Evolutionary conservation across 2,329 filamentous ascomycete species (phyloP).

Genomic region (Pezicula carpinea): DNA sequence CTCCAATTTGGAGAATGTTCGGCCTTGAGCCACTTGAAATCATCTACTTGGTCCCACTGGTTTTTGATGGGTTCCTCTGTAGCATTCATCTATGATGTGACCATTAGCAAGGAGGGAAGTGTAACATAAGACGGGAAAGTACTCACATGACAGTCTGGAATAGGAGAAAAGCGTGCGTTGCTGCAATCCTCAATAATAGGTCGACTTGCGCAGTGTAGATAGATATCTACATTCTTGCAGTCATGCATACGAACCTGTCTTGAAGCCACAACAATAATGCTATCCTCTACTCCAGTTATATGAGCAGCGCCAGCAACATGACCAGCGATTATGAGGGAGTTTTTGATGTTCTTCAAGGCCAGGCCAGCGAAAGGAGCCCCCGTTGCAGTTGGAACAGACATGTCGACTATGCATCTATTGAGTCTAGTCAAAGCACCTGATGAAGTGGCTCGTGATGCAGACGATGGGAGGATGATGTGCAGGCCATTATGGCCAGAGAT

Average conservation of each 20-base stretch:
- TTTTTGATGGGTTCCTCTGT: slow-evolving; percentile 42
- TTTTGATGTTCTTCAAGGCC: slow-evolving; percentile 62
- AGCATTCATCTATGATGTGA: slow-evolving; percentile 17
- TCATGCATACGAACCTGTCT: slow-evolving; percentile 94
- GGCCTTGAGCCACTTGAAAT: slow-evolving; percentile 94
- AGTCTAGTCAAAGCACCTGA: slow-evolving; percentile 71
- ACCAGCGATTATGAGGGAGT: slow-evolving; percentile 73
- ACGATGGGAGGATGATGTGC: slow-evolving; percentile 72
- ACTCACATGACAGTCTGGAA: slow-evolving; percentile 67
- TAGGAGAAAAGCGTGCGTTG: slow-evolving; percentile 70
- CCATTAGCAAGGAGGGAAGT: slow-evolving; percentile 7
- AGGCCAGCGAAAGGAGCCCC: slow-evolving; percentile 66
- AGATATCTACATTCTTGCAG: slow-evolving; percentile 75
- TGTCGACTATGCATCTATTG: slow-evolving; percentile 69
- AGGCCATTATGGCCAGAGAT: slow-evolving; percentile 64
- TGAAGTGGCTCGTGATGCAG: slow-evolving; percentile 65
- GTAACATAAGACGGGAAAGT: neutral
- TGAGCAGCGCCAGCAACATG: slow-evolving; percentile 77
- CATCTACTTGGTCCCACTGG: slow-evolving; percentile 86
- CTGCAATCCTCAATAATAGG: slow-evolving; percentile 92
- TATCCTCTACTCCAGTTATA: slow-evolving; percentile 69
- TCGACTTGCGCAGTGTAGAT: slow-evolving; percentile 74
- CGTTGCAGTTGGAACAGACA: slow-evolving; percentile 61
- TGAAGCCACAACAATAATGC: slow-evolving; percentile 72
- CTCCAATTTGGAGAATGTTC: slow-evolving; percentile 87